A percentile compares a stretch with the other conserved stretches of the same genome.
phyloP scores from a whole-genome alignment of 2,329 filamentous ascomycete genomes.

The Cercospora janseana region DNA sequence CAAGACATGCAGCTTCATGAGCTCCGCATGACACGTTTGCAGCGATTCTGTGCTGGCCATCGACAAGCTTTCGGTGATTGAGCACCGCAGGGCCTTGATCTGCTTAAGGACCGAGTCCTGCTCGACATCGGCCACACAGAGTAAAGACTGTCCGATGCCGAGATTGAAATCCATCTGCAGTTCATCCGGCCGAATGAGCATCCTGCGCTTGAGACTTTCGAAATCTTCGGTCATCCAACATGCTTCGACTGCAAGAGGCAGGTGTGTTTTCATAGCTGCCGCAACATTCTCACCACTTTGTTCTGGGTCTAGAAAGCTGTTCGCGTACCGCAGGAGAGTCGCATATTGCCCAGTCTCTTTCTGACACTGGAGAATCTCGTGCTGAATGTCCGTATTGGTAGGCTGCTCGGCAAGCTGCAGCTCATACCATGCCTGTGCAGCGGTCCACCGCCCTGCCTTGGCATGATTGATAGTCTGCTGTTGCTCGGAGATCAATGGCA shows the following conservation, averaged over 20 bases:
- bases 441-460: constrained; percentile 89
- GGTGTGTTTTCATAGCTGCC: constrained; percentile 27
- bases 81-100: constrained; percentile 65
- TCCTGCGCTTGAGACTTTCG: constrained; percentile 68
- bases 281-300: constrained; percentile 12
- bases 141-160: constrained; percentile 67
- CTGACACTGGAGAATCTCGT: constrained; percentile 80
- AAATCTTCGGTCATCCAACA: constrained; percentile 87
- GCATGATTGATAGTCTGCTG: constrained; percentile 91
- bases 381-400: constrained; percentile 71
- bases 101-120: constrained; percentile 54
- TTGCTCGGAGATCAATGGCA: constrained; percentile 83
- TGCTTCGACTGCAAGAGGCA: constrained; percentile 85
- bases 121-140: constrained; percentile 55
- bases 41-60: constrained; percentile 75
- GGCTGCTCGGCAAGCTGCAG: constrained; percentile 79
- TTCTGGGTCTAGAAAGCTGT: constrained; percentile 58
- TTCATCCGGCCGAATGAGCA: constrained; percentile 23
- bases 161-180: constrained; percentile 72
- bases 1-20: constrained; percentile 82
- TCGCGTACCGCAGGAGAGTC: constrained; percentile 74
- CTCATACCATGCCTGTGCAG: constrained; percentile 97
- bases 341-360: constrained; percentile 89
- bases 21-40: constrained; percentile 76
- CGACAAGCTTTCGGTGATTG: constrained; percentile 71